Percentiles rank a stretch among this genome's conserved stretches.
Evolutionary conservation across 1,284 basidiomycete species (phyloP).

Genomic region (Gastroboletus turbinatus): DNA sequence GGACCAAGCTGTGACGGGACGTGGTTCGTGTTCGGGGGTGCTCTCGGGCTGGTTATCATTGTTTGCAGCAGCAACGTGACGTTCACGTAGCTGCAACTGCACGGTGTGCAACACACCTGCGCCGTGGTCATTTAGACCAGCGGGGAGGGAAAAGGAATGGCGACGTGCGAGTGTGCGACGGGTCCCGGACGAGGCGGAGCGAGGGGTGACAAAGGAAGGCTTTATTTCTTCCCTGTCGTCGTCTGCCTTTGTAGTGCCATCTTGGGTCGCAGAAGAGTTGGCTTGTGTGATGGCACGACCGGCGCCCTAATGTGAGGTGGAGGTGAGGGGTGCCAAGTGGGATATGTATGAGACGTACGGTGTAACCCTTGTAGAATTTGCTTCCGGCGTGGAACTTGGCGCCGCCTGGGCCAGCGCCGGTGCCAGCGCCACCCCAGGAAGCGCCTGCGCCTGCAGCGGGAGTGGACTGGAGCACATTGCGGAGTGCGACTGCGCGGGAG

Average conservation of each 20-base stretch:
- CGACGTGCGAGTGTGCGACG: constrained; percentile 51
- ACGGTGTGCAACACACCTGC: constrained; percentile 59
- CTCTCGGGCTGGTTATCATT: constrained; percentile 21
- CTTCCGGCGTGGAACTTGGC: constrained; percentile 67
- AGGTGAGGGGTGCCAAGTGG: constrained; percentile 4
- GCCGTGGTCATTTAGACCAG: constrained; percentile 32
- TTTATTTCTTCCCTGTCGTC: constrained; percentile 60
- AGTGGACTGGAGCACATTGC: constrained; percentile 66
- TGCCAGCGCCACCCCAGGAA: constrained; percentile 58
- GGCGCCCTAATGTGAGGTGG: constrained; percentile 44
- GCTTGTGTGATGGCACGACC: constrained; percentile 71
- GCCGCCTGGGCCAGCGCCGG: constrained; percentile 59
- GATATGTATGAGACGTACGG: constrained; percentile 34
- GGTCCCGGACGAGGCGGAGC: constrained; percentile 25
- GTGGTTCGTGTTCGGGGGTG: constrained; percentile 17
- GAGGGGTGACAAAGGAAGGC: constrained; percentile 34
- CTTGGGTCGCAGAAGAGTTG: constrained; percentile 54
- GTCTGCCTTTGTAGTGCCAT: constrained; percentile 42
- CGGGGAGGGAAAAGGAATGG: constrained; percentile 52
- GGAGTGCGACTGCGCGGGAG: constrained; percentile 67
- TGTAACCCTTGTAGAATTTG: constrained; percentile 64
- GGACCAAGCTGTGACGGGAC: constrained; percentile 34
- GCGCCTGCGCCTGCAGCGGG: constrained; percentile 46
- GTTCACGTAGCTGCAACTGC: constrained; percentile 55
- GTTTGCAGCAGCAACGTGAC: constrained; percentile 44